Evolutionary conservation across 1,284 basidiomycete species (phyloP).

Genomic region (Ceratobasidium sp.): DNA sequence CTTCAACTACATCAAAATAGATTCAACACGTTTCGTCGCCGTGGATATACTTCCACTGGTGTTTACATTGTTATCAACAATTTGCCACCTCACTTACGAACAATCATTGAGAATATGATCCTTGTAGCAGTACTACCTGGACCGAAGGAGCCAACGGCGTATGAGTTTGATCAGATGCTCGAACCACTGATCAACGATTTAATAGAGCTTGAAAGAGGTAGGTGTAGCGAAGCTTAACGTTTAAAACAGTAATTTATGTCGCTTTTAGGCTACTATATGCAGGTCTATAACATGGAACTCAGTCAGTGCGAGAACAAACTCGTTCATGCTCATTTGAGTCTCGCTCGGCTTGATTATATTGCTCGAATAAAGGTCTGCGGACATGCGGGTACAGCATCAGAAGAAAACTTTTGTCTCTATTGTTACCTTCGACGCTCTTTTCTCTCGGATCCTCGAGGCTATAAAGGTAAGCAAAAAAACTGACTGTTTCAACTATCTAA

Average conservation of each 20-base stretch:
- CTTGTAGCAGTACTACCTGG: not conserved
- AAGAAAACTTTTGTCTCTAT: conserved; percentile 8
- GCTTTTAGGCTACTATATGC: not conserved
- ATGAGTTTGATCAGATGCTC: conserved; percentile 7
- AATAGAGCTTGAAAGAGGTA: not conserved
- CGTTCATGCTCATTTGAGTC: not conserved
- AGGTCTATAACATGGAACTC: not conserved
- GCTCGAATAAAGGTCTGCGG: not conserved
- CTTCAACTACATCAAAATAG: not conserved
- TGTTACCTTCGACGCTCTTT: not conserved
- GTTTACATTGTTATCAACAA: conserved; percentile 24
- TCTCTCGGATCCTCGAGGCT: not conserved
- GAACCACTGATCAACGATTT: not conserved
- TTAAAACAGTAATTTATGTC: not conserved
- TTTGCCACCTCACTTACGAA: not conserved
- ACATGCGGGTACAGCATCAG: conserved; percentile 9
- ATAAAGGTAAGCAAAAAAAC: not conserved
- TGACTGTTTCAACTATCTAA: no score
- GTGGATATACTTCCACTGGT: not conserved
- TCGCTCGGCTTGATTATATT: conserved; percentile 1
- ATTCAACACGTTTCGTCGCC: not conserved
- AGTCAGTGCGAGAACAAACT: not conserved
- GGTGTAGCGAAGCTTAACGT: not conserved
- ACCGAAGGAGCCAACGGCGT: not conserved
- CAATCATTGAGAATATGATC: not conserved